Evolutionary conservation across 163 green algal genomes (phyloP).

Genomic region (Smithsoniella earleae): DNA sequence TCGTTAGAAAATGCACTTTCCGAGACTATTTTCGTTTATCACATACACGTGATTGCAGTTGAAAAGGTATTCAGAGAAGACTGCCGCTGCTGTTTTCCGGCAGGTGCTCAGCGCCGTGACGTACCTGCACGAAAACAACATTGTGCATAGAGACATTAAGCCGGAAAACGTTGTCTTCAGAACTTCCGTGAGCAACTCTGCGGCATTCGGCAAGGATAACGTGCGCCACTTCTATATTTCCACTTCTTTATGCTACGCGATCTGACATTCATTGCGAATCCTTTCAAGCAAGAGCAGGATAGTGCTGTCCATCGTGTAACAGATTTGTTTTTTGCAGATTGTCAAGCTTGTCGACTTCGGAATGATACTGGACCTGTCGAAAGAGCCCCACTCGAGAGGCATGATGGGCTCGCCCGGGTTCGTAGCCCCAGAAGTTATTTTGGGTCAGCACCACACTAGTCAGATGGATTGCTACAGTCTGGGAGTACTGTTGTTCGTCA

Average conservation of each 20-base stretch:
- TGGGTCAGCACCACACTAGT: conserved; percentile 38
- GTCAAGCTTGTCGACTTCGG: conserved; percentile 67
- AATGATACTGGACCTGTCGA: conserved; percentile 41
- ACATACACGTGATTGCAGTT: conserved; percentile 8
- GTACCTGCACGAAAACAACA: conserved; percentile 54
- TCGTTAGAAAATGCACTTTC: no score
- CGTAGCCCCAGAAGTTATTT: conserved; percentile 53
- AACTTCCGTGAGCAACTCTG: conserved; percentile 28
- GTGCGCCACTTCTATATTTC: no score
- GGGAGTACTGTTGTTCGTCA: conserved; percentile 59
- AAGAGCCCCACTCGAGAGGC: conserved; percentile 28
- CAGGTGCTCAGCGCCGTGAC: conserved; percentile 42
- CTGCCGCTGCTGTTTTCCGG: conserved; percentile 38
- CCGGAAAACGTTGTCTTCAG: conserved; percentile 51
- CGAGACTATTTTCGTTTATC: no score
- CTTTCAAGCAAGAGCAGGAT: no score
- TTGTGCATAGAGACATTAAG: conserved; percentile 73
- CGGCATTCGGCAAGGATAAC: conserved; percentile 20
- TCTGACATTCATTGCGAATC: no score
- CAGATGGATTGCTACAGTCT: conserved; percentile 56
- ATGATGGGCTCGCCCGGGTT: conserved; percentile 55
- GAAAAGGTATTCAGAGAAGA: conserved; percentile 35
- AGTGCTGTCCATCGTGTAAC: no score
- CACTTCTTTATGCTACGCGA: no score
- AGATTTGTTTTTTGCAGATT: conserved; percentile 29